A percentile compares a stretch with the other conserved stretches of the same genome.
Conservation (phyloP, 2,329 filamentous ascomycete genomes). For the Verticillium zaregamsianum region DNA sequence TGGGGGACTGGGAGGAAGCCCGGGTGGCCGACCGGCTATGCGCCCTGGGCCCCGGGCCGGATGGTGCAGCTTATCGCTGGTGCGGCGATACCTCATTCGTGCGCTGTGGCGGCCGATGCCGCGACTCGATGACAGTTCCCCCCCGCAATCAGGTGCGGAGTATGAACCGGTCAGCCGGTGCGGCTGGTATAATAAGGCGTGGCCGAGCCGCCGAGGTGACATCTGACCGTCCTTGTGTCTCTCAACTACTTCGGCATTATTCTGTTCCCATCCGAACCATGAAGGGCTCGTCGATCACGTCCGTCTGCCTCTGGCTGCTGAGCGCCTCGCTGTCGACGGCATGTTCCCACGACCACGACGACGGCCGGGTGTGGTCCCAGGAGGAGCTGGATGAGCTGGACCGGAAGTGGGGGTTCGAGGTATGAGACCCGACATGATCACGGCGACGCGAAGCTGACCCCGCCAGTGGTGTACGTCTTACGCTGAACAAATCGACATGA, state of each 20-base stretch:
- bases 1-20: not conserved
- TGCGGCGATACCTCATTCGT: not conserved
- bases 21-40: not conserved
- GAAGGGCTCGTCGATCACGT: slow-evolving; percentile 7
- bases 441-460: not conserved
- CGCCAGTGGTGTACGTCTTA: slow-evolving; percentile 10
- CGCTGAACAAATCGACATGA: slow-evolving; percentile 39
- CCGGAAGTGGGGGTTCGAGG: slow-evolving; percentile 54
- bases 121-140: not conserved
- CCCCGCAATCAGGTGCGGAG: not conserved
- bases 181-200: not conserved
- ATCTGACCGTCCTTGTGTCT: not conserved
- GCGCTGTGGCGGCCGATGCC: not conserved
- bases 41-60: not conserved
- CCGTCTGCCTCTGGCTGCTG: slow-evolving; percentile 5
- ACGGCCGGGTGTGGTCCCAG: slow-evolving; percentile 40
- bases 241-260: not conserved
- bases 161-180: not conserved
- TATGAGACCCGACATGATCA: slow-evolving; percentile 18
- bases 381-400: slow-evolving; percentile 50
- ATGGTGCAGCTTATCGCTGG: not conserved
- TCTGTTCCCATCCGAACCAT: not conserved
- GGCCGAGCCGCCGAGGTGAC: not conserved
- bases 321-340: slow-evolving; percentile 21
- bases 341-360: slow-evolving; percentile 25